A percentile compares a stretch with the other conserved stretches of the same genome.
These are phyloP conservation scores for Xylaria cubensis DNA, from an alignment of 495 filamentous ascomycete species.

Conservation along the genomic window DNA sequence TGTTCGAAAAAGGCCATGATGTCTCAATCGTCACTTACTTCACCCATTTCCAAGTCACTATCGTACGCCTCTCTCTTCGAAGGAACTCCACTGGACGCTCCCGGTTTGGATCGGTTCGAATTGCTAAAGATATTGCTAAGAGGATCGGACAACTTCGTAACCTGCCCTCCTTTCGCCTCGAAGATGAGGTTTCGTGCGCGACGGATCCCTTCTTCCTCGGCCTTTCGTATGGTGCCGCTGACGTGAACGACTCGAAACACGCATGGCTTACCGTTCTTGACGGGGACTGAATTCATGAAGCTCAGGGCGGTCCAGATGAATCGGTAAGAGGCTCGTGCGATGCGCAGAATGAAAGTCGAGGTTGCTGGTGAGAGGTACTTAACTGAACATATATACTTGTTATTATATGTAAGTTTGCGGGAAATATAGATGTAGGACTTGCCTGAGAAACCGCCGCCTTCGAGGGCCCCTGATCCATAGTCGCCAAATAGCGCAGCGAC, in stretches of 20 bases:
- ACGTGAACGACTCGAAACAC: conserved; percentile 88
- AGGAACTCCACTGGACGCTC: conserved; percentile 52
- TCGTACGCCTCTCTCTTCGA: conserved; percentile 57
- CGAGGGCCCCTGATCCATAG: conserved; percentile 75
- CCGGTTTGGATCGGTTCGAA: conserved; percentile 36
- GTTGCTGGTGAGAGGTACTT: conserved; percentile 94
- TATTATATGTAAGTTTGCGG: not conserved
- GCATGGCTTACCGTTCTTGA: conserved; percentile 63
- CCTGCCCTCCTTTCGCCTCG: conserved; percentile 58
- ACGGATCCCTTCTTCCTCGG: conserved; percentile 85
- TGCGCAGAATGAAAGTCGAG: conserved; percentile 87
- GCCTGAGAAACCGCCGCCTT: conserved; percentile 54
- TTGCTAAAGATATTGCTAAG: conserved; percentile 51
- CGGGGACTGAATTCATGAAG: conserved; percentile 75
- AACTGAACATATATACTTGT: conserved; percentile 57
- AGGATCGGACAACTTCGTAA: conserved; percentile 40
- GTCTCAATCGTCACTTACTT: conserved; percentile 44
- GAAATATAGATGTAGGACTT: conserved; percentile 1
- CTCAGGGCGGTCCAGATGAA: conserved; percentile 90
- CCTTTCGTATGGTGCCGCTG: conserved; percentile 92
- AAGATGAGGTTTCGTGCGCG: conserved; percentile 75
- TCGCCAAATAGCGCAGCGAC: conserved; percentile 85
- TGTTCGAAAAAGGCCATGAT: conserved; percentile 50
- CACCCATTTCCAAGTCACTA: conserved; percentile 57
- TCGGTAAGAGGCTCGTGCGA: conserved; percentile 77